A percentile compares a stretch with the other conserved stretches of the same genome.
Evolutionary conservation across 768 basidiomycete genomes (phyloP).

Genomic region (Russula lepida): DNA sequence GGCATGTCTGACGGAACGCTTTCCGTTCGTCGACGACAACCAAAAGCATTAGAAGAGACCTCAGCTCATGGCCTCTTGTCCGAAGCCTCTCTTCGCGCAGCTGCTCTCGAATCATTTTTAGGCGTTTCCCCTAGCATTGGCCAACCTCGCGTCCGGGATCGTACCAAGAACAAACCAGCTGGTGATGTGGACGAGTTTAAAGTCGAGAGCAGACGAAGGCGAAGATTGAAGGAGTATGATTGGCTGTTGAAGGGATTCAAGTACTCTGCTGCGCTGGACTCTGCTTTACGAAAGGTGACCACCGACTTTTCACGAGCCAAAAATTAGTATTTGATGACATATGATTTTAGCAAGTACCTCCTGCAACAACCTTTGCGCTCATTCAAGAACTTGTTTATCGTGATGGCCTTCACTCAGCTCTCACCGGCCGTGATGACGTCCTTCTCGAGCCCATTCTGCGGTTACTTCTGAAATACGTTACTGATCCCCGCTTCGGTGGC

Average conservation of each 20-base stretch:
- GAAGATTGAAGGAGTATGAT: constrained; percentile 80
- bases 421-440: constrained; percentile 89
- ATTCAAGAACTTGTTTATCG: constrained; percentile 90
- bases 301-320: background rate
- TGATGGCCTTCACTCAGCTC: constrained; percentile 78
- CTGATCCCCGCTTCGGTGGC: constrained; percentile 89
- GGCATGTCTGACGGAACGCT: constrained; percentile 98
- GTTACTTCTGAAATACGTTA: constrained; percentile 73
- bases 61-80: constrained; percentile 30
- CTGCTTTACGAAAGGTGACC: constrained; percentile 74
- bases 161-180: constrained; percentile 40
- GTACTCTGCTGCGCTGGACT: constrained; percentile 90
- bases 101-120: constrained; percentile 62
- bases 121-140: constrained; percentile 48
- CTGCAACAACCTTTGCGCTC: constrained; percentile 79
- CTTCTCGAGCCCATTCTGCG: constrained; percentile 86
- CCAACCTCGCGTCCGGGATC: constrained; percentile 43
- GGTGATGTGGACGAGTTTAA: constrained; percentile 69
- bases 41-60: constrained; percentile 53
- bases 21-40: constrained; percentile 87
- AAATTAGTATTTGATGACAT: constrained; percentile 1
- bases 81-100: constrained; percentile 38
- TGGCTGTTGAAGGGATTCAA: constrained; percentile 84
- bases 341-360: constrained; percentile 58
- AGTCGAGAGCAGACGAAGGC: constrained; percentile 62